Conservation (phyloP, 202 grass and related monocot species). For the Schoenoplectus tabernaemontani region DNA sequence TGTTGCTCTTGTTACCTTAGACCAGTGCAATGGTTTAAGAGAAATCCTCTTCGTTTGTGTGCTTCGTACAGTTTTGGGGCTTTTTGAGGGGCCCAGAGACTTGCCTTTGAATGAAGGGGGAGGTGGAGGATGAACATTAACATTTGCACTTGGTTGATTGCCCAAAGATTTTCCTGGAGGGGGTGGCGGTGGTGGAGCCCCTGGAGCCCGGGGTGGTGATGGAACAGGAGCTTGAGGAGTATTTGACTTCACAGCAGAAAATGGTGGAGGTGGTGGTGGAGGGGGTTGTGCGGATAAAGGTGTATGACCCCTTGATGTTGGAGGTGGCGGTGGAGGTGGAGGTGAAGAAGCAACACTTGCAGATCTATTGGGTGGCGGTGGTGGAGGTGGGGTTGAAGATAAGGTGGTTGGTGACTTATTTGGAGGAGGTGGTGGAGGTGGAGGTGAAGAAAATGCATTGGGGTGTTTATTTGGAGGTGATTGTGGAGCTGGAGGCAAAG, state of each 20-base stretch:
- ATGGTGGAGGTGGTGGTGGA: constrained; percentile 15
- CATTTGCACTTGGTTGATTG: constrained; percentile 32
- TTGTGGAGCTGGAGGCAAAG: constrained; percentile 21
- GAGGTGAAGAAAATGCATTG: constrained; percentile 21
- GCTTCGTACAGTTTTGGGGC: constrained; percentile 45
- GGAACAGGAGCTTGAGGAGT: constrained; percentile 19
- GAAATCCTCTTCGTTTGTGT: constrained; percentile 51
- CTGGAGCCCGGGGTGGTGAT: constrained; percentile 27
- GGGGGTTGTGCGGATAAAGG: constrained; percentile 4
- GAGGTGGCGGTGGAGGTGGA: constrained; percentile 21
- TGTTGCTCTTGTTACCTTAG: constrained; percentile 81
- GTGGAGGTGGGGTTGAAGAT: constrained; percentile 21
- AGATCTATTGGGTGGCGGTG: constrained; percentile 5
- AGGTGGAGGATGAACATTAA: constrained; percentile 52
- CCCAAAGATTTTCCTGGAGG: constrained; percentile 35
- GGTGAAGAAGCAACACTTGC: constrained; percentile 15
- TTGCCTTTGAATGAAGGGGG: constrained; percentile 34
- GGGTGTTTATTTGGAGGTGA: constrained; percentile 2
- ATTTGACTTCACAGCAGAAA: constrained; percentile 18
- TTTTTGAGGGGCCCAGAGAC: constrained; percentile 33
- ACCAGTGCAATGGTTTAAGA: constrained; percentile 86
- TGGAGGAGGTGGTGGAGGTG: constrained; percentile 3
- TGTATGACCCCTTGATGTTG: constrained; percentile 14
- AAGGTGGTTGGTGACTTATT: constrained; percentile 1
- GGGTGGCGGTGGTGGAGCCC: constrained; percentile 29